These are phyloP conservation scores for Cornus suecica DNA, from an alignment of 148 eudicot species.

Conservation along the genomic window DNA sequence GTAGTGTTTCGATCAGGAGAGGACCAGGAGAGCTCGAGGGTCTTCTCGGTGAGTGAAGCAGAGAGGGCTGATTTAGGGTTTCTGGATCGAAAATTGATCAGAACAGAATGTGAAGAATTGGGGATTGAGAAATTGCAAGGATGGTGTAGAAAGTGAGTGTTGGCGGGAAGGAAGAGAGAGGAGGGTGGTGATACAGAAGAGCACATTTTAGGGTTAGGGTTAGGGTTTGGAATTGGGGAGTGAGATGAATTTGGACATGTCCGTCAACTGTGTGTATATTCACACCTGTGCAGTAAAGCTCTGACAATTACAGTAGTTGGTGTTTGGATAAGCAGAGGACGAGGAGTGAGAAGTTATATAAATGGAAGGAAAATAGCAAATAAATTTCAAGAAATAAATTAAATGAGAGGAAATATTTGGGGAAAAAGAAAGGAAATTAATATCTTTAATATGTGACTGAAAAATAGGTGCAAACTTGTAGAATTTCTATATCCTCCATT, in stretches of 20 bases:
- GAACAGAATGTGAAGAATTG: slow-evolving; percentile 10
- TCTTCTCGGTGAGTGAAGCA: slow-evolving; percentile 26
- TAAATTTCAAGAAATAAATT: too few species aligned
- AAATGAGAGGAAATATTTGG: too few species aligned
- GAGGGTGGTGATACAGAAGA: slow-evolving; percentile 12
- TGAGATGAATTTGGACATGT: neutral
- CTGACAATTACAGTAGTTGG: too few species aligned
- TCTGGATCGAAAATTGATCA: slow-evolving; percentile 15
- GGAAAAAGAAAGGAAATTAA: too few species aligned
- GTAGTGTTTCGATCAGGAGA: slow-evolving; percentile 18
- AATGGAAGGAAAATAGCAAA: too few species aligned
- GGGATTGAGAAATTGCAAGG: neutral
- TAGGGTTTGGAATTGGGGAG: neutral
- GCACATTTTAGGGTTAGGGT: slow-evolving; percentile 12
- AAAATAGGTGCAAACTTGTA: too few species aligned
- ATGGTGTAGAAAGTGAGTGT: slow-evolving; percentile 1
- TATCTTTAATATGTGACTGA: too few species aligned
- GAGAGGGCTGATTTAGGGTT: slow-evolving; percentile 23
- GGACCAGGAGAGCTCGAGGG: slow-evolving; percentile 46
- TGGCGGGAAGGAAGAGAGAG: slow-evolving; percentile 15
- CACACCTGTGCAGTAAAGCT: too few species aligned
- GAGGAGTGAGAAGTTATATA: too few species aligned
- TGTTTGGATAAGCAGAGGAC: too few species aligned
- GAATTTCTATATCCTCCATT: too few species aligned
- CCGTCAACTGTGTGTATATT: neutral